A percentile compares a stretch with the other conserved stretches of the same genome.
Conservation (phyloP, 2,329 filamentous ascomycete species). For the Conoideocrella luteorostrata region DNA sequence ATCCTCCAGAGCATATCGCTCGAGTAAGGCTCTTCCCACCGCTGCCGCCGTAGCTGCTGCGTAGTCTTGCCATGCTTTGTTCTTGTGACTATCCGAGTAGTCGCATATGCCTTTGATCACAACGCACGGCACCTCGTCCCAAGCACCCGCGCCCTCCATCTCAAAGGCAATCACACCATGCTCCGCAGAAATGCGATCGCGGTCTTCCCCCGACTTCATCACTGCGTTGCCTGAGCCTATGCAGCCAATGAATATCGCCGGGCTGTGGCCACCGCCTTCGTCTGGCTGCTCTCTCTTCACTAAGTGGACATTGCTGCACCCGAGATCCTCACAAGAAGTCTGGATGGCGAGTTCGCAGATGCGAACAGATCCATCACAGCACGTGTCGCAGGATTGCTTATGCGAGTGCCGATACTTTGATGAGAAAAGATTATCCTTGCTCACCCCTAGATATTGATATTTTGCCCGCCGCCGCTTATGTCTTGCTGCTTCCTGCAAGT, state of each 20-base stretch:
- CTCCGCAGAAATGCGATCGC: slow-evolving; percentile 24
- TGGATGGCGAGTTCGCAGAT: slow-evolving; percentile 17
- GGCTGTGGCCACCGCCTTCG: slow-evolving; percentile 11
- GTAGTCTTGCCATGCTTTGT: too few relatives aligned
- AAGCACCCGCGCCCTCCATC: slow-evolving; percentile 23
- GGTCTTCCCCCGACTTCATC: slow-evolving; percentile 29
- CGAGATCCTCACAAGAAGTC: slow-evolving; percentile 19
- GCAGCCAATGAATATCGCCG: slow-evolving; percentile 29
- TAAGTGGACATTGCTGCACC: slow-evolving; percentile 17
- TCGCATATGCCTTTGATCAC: slow-evolving; percentile 29
- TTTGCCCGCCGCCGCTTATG: slow-evolving; percentile 6
- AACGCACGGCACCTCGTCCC: slow-evolving; percentile 24
- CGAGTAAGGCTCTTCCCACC: too few relatives aligned
- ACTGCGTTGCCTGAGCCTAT: slow-evolving; percentile 33
- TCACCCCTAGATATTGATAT: slow-evolving; percentile 19
- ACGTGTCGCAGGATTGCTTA: slow-evolving; percentile 6
- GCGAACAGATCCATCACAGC: neutral
- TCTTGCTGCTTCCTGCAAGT: slow-evolving; percentile 13
- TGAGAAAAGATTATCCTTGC: slow-evolving; percentile 21
- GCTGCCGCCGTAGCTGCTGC: too few relatives aligned
- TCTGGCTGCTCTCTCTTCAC: slow-evolving; percentile 5
- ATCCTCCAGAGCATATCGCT: too few relatives aligned
- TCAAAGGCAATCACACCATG: too few relatives aligned
- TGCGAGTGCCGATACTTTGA: slow-evolving; percentile 24
- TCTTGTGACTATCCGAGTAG: too few relatives aligned